Conservation (phyloP, 345 rosid species). For the Eucalyptus shirleyi region DNA sequence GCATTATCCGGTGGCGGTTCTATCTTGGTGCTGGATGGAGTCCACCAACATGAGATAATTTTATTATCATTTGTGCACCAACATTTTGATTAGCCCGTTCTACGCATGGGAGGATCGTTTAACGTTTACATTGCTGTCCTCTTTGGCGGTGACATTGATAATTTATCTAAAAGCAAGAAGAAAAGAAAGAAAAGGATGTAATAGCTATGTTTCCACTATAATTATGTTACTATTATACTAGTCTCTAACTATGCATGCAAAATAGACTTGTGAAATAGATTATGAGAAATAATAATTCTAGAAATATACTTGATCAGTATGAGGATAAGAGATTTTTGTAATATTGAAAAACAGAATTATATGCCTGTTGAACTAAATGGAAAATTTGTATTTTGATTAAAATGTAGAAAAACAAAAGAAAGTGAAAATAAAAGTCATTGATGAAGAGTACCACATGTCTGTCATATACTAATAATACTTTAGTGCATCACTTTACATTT, state of each 20-base stretch:
- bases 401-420: background rate
- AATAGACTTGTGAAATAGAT: background rate
- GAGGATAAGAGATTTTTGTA: no score
- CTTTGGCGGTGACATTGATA: background rate
- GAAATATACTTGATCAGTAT: no score
- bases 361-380: no score
- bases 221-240: background rate
- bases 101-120: background rate
- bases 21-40: background rate
- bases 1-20: no score
- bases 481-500: background rate
- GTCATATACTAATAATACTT: background rate
- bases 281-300: no score
- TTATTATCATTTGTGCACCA: background rate
- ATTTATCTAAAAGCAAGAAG: background rate
- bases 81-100: background rate
- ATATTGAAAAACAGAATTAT: no score
- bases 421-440: background rate
- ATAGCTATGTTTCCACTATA: background rate
- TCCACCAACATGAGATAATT: background rate
- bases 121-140: background rate
- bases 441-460: background rate
- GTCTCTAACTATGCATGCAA: fast-evolving
- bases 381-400: no score
- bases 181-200: no score